Base-by-base conservation (phyloP, 2,329 filamentous ascomycete species). In the Neopestalotiopsis rosae region DNA sequence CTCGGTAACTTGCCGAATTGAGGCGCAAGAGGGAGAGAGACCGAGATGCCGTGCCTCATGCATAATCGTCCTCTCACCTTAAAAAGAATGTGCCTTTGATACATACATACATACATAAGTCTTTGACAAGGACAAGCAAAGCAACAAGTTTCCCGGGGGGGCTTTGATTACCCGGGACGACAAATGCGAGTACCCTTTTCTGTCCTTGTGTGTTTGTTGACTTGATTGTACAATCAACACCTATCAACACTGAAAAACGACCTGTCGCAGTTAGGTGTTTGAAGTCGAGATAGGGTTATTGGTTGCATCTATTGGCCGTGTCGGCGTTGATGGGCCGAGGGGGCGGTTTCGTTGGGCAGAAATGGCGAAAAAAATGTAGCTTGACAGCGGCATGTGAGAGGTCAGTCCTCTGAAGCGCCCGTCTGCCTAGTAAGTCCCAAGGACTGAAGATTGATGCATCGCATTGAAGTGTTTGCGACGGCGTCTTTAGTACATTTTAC, bases 251-350 rank as follows among this genome's bases (percentile, higher is more conserved):
- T 10, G 45, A 20, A 17, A 52, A 52, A 52, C 45, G 45, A 52
- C 45, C n/a, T 52, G 45, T 52, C 45, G 45, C 45, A 52, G 45
- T 52, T 52, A 52, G 45, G 45, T 52, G 45, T 52, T 52, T 52
- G 45, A 20, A 17, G 45, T 9, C 9, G 45, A 17, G 20, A 52
- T 52, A 52, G 45, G 45, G 45, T 52, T 52, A 24, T 52, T 52
- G 45, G 45, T 52, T 52, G 45, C 45, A 52, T 52, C 17, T 52
- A 9, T 17, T 52, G 34, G 34, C n/a, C 20, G 45, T 52, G 45
- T 20, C n/a, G 45, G 45, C 20, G 17, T 24, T n/a, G 45, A 52
- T 7, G 20, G 45, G 45, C 6, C 6, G 34, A 38, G 34, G 45
- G 45, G 45, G 45, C 45, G 45, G 34, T 38, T 52, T 52, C 45